Percentiles rank a stretch among this genome's conserved stretches.
phyloP scores from a whole-genome alignment of 306 rosid species.

The Ammopiptanthus mongolicus region DNA sequence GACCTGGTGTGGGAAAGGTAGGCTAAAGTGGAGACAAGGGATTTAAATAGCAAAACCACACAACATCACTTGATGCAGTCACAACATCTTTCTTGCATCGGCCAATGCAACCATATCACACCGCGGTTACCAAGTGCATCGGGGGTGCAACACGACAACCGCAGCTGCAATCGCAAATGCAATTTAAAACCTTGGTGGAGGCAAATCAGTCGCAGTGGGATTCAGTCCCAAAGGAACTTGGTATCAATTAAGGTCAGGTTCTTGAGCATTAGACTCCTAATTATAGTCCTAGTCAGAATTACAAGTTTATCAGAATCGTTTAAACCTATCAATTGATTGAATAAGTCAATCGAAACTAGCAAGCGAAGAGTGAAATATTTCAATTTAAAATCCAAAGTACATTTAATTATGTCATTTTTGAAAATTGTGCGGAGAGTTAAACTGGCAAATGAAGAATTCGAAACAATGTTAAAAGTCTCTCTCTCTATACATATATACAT shows the following conservation, averaged over 20 bases:
- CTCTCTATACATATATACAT: too few species aligned
- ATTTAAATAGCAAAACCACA: too few species aligned
- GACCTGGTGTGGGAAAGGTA: not conserved
- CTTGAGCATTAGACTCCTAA: conserved; percentile 4
- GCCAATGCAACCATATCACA: too few species aligned
- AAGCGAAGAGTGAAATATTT: not conserved
- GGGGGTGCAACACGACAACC: too few species aligned
- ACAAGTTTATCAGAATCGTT: not conserved
- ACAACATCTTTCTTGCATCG: too few species aligned
- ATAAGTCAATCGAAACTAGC: not conserved
- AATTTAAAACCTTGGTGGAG: not conserved
- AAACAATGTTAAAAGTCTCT: not conserved
- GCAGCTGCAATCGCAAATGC: too few species aligned
- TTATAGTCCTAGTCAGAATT: not conserved
- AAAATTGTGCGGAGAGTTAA: not conserved
- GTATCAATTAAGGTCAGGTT: not conserved
- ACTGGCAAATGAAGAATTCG: not conserved
- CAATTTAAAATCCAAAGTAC: not conserved
- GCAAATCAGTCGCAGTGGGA: not conserved
- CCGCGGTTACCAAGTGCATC: too few species aligned
- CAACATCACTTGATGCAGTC: too few species aligned
- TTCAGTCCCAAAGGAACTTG: not conserved
- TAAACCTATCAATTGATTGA: not conserved
- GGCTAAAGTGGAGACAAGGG: not conserved
- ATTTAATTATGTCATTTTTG: not conserved